Base-by-base conservation (phyloP, 108 stramenopile species). In the Cyclostephanos tholiformis region DNA sequence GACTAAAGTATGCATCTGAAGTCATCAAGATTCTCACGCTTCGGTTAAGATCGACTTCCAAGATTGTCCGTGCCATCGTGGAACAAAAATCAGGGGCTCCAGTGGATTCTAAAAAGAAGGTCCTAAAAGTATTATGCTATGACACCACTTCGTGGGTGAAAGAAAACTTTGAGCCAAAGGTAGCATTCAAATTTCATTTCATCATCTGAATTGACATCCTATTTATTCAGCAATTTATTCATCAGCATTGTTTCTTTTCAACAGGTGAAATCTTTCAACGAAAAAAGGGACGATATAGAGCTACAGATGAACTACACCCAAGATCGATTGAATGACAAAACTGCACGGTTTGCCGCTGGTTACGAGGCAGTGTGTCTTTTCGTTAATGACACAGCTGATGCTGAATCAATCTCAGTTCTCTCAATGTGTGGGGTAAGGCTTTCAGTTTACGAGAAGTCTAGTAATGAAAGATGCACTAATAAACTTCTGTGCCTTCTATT, bases 341-440 rank as follows among this genome's bases (percentile, higher is more conserved):
- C 80, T 51, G 88, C 82, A 0, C 46, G 62, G 51, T 72, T 71
- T 52, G 76, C 83, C n/a, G 81, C 82, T 41, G 91, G 91, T 36
- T 93, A 89, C 62, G 85, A 90, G 46, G 89, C 79, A 16, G 82
- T 90, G 2, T 91, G 90, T 69, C 76, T 87, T 17, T 93, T 93
- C 53, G 93, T 91, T 17, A 94, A 94, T 57, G 93, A 94, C 59
- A 86, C 80, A 48, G 90, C 89, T 10, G 76, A 89, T 67, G 67
- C 78, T 11, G 79, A 72, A 11, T 64, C 73, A 22, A 56, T 94
- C 22, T 65, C 77, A 63, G 79, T 80, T 27, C 71, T 94, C 16
- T 72, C 69, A 14, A 61, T 82, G 51, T 26, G 82, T 26, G 93
- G 91, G 36, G 91, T 92, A n/a, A 77, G 82, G 16, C 70, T 58